Evolutionary conservation across 768 basidiomycete genomes (phyloP), one percentile per base, ranked within the genome.

Genomic region (Pholiota microspora): DNA sequence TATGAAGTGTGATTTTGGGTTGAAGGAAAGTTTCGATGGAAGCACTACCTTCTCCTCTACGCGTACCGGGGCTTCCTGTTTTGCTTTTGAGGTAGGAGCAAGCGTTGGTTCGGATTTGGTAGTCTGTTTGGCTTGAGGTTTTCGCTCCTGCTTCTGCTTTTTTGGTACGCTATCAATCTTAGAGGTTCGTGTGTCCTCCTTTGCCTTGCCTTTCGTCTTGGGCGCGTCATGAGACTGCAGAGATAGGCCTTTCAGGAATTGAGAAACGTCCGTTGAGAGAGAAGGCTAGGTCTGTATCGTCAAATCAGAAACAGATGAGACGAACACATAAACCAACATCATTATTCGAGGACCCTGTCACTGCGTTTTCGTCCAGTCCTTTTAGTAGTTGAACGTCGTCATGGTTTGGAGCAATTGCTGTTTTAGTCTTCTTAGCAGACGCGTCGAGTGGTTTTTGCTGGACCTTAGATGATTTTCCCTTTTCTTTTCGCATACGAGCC

Each of bases 331-430:
- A 44, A 66, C 66, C 49, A 62, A 73, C 68, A 65, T 77, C 75
- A 29, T 66, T 60, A 35, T 62, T 67, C 23, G 54, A 59, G 13
- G 66, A 62, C n/a, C 65, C 67, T 13, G 67, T 60, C 10, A 60
- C 61, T 8, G 67, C 59, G 29, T 68, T 64, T 25, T 72, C 68
- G 28, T 74, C 70, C 8, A 71, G 62, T 51, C 68, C 72, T 55
- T 76, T 75, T 46, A 81, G 56, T 27, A 82, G 59, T 21, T 76
- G 72, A n/a, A 72, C 64, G 57, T 83, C 81, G 15, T 71, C 74
- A 29, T 75, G 72, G 34, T 73, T 76, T 18, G 79, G 81, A 21
- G 80, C 82, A 2, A 82, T n/a, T n/a, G n/a, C n/a, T n/a, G n/a
- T n/a, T n/a, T n/a, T n/a, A n/a, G n/a, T n/a, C n/a, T n/a, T n/a